Percentiles rank a stretch among this genome's conserved stretches.
These are phyloP conservation scores for Allantophomopsis cytisporea DNA, from an alignment of 2,329 filamentous ascomycete genomes.

Conservation along the genomic window DNA sequence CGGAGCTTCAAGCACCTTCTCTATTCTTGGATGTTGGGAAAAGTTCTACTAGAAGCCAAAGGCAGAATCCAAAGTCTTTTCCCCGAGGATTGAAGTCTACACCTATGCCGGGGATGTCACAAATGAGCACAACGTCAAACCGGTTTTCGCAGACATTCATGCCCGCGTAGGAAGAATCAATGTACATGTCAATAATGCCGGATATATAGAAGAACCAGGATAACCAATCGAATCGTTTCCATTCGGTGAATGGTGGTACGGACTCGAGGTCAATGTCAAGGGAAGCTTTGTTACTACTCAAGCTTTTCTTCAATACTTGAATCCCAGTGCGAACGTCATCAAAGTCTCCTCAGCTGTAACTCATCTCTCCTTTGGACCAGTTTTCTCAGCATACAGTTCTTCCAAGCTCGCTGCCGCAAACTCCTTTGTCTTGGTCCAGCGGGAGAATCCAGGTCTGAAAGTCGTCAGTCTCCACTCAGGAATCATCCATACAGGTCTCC, in stretches of 20 bases:
- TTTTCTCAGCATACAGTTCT: background rate
- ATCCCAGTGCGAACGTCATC: background rate
- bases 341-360: background rate
- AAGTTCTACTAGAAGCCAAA: background rate
- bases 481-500: background rate
- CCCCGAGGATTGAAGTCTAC: background rate
- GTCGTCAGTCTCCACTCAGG: background rate
- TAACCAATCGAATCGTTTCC: background rate
- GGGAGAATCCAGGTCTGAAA: background rate
- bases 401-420: background rate
- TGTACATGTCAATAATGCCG: background rate
- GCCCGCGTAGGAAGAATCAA: background rate
- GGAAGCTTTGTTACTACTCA: background rate
- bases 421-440: background rate
- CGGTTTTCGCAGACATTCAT: background rate
- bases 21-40: constrained; percentile 12
- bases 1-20: constrained; percentile 10
- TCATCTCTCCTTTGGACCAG: background rate
- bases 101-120: background rate
- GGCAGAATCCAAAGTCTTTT: background rate
- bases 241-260: background rate
- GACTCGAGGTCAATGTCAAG: background rate
- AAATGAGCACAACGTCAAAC: background rate
- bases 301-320: background rate
- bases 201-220: background rate